Base-by-base conservation (phyloP, 176 grass and related monocot species). In the Eragrostis nindensis region DNA sequence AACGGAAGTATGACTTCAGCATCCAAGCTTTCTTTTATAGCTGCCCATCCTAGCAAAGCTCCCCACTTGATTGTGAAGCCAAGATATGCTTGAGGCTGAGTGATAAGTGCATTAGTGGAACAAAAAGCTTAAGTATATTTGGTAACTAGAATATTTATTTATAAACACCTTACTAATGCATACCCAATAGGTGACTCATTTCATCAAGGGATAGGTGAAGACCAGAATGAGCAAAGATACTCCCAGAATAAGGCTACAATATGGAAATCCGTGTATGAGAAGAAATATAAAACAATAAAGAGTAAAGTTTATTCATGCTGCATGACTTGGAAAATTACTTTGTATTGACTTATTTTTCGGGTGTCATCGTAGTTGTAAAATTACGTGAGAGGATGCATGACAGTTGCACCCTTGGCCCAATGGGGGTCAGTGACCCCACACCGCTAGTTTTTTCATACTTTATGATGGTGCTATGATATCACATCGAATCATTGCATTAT, bases 11-110 rank as follows among this genome's bases (percentile, higher is more conserved):
- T 53, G 26, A 94, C 69, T 19, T 79, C 69, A 86, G 69, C 80
- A 78, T 94, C 85, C 25, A 97, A 71, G 68, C 76, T 85, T 86
- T 74, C 89, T 86, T 69, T 90, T 47, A 97, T 83, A 70, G 94
- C 87, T 82, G 76, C 54, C 82, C 82, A 94, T 75, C 87, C 94
- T 70, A 97, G 66, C 54, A 97, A 82, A 84, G 85, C 79, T 48
- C 91, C 94, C 79, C 82, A 94, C 66, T 81, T 91, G 77, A 93
- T 85, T 9, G 88, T 66, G 42, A 94, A 81, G 73, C 94, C 94
- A 41, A 97, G 87, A 73, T 74, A 94, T 47, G 91, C 89, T 80
- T 97, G 94, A 86, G 91, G 91, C 94, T 97, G n/a, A n/a, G 80
- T 79, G 38, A 43, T 70, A 13, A 41, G 3, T 21, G 27, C 5